Evolutionary conservation across 306 rosid species (phyloP).

Genomic region (Cucurbita maxima): DNA sequence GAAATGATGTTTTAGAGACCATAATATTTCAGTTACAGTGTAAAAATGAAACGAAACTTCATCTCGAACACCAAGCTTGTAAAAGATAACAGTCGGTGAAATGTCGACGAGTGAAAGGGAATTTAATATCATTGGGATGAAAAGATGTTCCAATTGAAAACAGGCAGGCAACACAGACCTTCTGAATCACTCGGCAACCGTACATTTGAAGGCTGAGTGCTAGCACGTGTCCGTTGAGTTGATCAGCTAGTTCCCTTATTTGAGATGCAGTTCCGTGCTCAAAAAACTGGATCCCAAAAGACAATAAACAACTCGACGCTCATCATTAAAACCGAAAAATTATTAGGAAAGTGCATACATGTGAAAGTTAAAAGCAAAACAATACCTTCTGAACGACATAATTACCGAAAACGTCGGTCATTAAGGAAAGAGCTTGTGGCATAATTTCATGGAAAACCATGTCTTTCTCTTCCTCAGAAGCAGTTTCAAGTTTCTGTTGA

Average conservation of each 20-base stretch:
- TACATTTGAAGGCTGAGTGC: slow-evolving; percentile 98
- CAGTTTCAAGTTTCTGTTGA: slow-evolving; percentile 90
- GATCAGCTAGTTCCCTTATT: slow-evolving; percentile 77
- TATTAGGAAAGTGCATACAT: not conserved
- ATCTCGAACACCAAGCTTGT: not conserved
- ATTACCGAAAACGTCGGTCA: slow-evolving; percentile 96
- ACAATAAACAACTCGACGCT: not conserved
- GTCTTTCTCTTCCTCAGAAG: slow-evolving; percentile 70
- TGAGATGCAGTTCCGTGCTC: slow-evolving; percentile 83
- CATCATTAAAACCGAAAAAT: not conserved
- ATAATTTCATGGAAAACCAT: slow-evolving; percentile 89
- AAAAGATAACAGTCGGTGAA: not conserved
- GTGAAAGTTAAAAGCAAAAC: not conserved
- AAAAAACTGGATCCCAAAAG: slow-evolving; percentile 53
- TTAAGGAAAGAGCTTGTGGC: slow-evolving; percentile 84
- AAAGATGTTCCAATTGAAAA: not conserved
- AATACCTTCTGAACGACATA: slow-evolving; percentile 91
- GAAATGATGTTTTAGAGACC: not conserved
- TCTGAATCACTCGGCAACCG: slow-evolving; percentile 94
- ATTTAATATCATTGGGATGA: not conserved
- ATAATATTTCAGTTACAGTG: not conserved
- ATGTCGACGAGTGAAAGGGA: not conserved
- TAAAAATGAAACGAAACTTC: not conserved
- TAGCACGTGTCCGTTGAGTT: slow-evolving; percentile 71
- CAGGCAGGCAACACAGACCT: slow-evolving; percentile 30